Base-by-base conservation (phyloP, 352 stramenopile species). In the Phytopythium boreale region DNA sequence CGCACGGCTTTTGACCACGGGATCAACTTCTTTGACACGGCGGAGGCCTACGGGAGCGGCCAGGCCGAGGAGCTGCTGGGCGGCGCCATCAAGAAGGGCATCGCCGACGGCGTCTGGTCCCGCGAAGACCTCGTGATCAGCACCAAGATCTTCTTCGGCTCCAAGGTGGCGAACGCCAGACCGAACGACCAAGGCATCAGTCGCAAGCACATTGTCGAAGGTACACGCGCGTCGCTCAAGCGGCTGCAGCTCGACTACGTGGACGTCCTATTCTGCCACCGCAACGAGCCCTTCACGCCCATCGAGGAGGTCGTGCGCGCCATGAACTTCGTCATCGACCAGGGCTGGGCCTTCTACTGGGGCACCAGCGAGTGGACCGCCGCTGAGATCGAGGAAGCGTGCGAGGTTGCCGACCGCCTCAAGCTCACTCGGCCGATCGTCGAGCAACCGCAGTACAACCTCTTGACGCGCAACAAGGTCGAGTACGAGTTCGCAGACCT, bases 11-110 rank as follows among this genome's bases (percentile, higher is more conserved):
- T 77, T 68, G 68, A 81, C 62, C 49, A 69, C 17, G 78, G 75
- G 22, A 66, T 87, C 64, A 87, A 84, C 68, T 79, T 84, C 29
- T 74, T 87, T 41, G 78, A 87, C 58, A 87, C 72, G n/a, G 77
- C 77, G 29, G 75, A 78, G 59, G 62, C 74, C 14, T 85, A 85
- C 43, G 60, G 59, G 19, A 61, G 61, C 24, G 75, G 75, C 53
- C 63, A 78, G 59, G 59, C 69, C 19, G 72, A 79, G 55, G 61
- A 64, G 36, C 77, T 75, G 63, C 80, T 82, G 51, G 77, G 77
- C 29, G 61, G 71, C 37, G 66, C 77, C 17, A 61, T 87, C 41
- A 67, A 70, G 43, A 68, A 62, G 36, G 72, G 71, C 19, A 39
- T 84, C 47, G 51, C 76, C 62, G 63, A 56, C 27, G 65, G 62